phyloP scores from a whole-genome alignment of 495 filamentous ascomycete species.

The Bathelium albidoporum region DNA sequence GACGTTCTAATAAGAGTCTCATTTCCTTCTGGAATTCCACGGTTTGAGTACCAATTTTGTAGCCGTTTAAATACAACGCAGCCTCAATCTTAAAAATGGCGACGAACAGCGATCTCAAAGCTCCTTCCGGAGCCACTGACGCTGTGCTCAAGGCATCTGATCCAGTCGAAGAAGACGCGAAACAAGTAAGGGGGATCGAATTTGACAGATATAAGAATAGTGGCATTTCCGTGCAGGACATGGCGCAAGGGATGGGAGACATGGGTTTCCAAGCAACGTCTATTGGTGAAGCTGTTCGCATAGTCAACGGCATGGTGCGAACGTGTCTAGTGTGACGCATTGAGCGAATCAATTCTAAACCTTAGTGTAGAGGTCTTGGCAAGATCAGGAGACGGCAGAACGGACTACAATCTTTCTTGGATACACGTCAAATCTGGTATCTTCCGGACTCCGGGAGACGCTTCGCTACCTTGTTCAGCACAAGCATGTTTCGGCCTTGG shows the following conservation, averaged over 20 bases:
- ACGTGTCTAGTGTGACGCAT: neutral
- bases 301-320: slow-evolving; percentile 90
- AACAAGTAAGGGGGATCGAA: slow-evolving; percentile 74
- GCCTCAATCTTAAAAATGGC: neutral
- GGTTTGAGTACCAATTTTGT: no score
- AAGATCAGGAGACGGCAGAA: slow-evolving; percentile 58
- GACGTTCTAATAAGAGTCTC: no score
- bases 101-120: slow-evolving; percentile 13
- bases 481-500: slow-evolving; percentile 79
- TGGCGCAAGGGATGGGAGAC: slow-evolving; percentile 67
- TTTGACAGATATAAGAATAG: slow-evolving; percentile 69
- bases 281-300: slow-evolving; percentile 69
- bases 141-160: slow-evolving; percentile 85
- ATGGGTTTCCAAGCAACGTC: slow-evolving; percentile 92
- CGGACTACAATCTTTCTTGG: slow-evolving; percentile 90
- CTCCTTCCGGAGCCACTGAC: slow-evolving; percentile 59
- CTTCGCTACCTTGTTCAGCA: slow-evolving; percentile 88
- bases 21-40: no score
- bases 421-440: slow-evolving; percentile 94
- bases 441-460: slow-evolving; percentile 83
- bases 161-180: slow-evolving; percentile 62
- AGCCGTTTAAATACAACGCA: no score
- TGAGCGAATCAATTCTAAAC: neutral
- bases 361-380: slow-evolving; percentile 53
- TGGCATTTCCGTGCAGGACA: slow-evolving; percentile 71